phyloP scores from a whole-genome alignment of 1,284 basidiomycete species.

The Trametes sp. region DNA sequence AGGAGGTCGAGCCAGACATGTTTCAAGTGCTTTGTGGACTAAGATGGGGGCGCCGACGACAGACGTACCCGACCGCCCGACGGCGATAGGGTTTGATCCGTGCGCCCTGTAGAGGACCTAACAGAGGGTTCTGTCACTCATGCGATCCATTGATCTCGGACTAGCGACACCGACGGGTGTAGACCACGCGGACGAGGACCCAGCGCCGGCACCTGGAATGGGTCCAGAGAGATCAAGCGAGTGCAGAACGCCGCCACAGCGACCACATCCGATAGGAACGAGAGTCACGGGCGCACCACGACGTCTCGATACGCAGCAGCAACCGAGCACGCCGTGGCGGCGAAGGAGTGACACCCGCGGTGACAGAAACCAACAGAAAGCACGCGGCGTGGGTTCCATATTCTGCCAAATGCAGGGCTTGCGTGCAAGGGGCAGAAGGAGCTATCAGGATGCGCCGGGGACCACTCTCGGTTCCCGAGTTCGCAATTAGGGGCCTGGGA shows the following conservation, averaged over 20 bases:
- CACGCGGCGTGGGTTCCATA: slow-evolving; percentile 11
- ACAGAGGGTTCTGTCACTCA: slow-evolving; percentile 13
- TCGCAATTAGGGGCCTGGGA: slow-evolving; percentile 20
- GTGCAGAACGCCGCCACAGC: not conserved
- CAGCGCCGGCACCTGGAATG: not conserved
- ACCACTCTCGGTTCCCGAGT: slow-evolving; percentile 15
- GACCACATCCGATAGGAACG: not conserved
- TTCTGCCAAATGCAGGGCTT: slow-evolving; percentile 11
- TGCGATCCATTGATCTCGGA: slow-evolving; percentile 18
- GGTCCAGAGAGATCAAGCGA: slow-evolving; percentile 1
- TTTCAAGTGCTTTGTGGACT: not conserved
- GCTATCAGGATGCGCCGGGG: not conserved
- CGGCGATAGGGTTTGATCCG: slow-evolving; percentile 27
- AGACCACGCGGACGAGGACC: not conserved
- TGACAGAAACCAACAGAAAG: slow-evolving; percentile 3
- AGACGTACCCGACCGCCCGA: not conserved
- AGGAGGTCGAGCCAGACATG: not conserved
- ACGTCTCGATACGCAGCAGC: not conserved
- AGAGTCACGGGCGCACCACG: not conserved
- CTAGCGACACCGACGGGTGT: slow-evolving; percentile 11
- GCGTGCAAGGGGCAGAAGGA: not conserved
- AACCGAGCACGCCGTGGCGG: slow-evolving; percentile 1
- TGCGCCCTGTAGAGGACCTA: not conserved
- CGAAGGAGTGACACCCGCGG: not conserved
- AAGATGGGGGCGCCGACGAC: not conserved